Conservation (phyloP, 164 flowering plant genomes). For the Aristolochia californica region DNA sequence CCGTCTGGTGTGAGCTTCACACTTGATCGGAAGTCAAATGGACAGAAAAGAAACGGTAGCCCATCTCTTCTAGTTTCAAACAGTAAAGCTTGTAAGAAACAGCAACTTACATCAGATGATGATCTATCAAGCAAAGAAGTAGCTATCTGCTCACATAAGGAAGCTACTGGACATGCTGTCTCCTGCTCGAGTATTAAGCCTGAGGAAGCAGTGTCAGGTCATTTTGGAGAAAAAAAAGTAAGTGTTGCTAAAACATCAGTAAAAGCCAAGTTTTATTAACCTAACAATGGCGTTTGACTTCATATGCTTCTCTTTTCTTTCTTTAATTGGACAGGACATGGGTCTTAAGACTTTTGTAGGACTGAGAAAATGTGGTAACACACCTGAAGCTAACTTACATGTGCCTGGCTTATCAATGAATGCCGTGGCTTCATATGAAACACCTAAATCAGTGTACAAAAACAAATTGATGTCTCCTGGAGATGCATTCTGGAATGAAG, state of each 20-base stretch:
- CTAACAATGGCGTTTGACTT: constrained; percentile 1
- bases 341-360: constrained; percentile 21
- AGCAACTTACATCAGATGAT: constrained; percentile 15
- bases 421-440: constrained; percentile 23
- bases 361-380: constrained; percentile 45
- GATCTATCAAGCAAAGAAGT: constrained; percentile 14
- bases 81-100: constrained; percentile 30
- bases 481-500: constrained; percentile 92
- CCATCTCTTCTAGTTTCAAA: constrained; percentile 28
- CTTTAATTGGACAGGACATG: constrained; percentile 22
- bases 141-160: constrained; percentile 12
- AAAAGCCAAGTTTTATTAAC: background rate
- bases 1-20: constrained; percentile 21
- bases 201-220: constrained; percentile 9
- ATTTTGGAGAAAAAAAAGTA: constrained; percentile 22
- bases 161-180: constrained; percentile 14
- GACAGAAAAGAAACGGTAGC: constrained; percentile 40
- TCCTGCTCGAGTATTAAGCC: constrained; percentile 11
- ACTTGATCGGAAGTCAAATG: constrained; percentile 21
- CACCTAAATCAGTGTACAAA: constrained; percentile 55
- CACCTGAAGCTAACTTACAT: constrained; percentile 16
- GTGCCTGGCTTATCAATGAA: constrained; percentile 36
- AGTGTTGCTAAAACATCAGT: constrained; percentile 1
- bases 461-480: constrained; percentile 87
- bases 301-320: background rate